These are phyloP conservation scores for Paramecium sonneborni DNA, from an alignment of 73 alveolate species.

Conservation along the genomic window DNA sequence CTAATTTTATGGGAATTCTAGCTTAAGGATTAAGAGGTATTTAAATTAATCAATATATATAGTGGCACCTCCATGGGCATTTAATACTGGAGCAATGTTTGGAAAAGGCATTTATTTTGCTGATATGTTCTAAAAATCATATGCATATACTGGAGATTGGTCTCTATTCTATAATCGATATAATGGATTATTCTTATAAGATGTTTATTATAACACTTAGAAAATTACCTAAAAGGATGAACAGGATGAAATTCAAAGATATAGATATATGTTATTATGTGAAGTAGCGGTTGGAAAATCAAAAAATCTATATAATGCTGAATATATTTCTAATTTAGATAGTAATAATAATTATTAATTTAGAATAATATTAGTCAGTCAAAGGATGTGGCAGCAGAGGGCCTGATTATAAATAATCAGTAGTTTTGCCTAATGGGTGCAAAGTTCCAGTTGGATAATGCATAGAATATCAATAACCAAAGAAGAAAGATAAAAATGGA, in stretches of 20 bases:
- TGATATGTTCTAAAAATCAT: constrained; percentile 81
- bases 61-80: constrained; percentile 93
- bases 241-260: constrained; percentile 59
- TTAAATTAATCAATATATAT: constrained; percentile 54
- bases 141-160: constrained; percentile 71
- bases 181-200: background rate
- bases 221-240: constrained; percentile 57
- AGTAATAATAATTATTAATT: constrained; percentile 56
- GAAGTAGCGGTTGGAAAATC: constrained; percentile 95
- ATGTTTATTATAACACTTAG: background rate
- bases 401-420: constrained; percentile 86
- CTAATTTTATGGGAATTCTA: constrained; percentile 89
- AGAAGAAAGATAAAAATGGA: background rate
- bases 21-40: constrained; percentile 45
- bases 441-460: constrained; percentile 91
- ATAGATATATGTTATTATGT: constrained; percentile 78
- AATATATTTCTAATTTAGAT: constrained; percentile 63
- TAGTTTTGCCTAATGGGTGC: constrained; percentile 90
- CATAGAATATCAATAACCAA: constrained; percentile 52
- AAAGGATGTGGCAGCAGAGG: constrained; percentile 83
- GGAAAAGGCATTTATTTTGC: constrained; percentile 98
- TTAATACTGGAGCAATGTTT: constrained; percentile 80
- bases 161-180: background rate
- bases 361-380: constrained; percentile 74
- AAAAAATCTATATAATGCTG: constrained; percentile 66